phyloP scores from a whole-genome alignment of 192 early-diverging fungal species.

The Helicostylum pulchrum region DNA sequence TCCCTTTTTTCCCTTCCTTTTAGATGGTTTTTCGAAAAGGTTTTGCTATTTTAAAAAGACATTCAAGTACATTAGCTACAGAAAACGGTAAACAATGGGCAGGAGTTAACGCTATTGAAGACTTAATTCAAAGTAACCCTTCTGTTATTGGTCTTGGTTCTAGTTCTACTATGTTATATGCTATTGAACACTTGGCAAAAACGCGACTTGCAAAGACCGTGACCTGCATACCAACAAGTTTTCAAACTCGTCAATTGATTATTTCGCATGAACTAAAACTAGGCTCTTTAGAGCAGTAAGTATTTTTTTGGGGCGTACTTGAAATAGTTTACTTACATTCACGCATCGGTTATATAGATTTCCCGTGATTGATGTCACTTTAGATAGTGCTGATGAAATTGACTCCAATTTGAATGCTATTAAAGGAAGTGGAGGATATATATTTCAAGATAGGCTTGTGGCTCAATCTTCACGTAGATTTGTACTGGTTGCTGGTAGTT shows the following conservation, averaged over 20 bases:
- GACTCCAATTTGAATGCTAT: constrained; percentile 86
- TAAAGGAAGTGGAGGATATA: constrained; percentile 85
- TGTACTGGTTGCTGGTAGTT: constrained; percentile 76
- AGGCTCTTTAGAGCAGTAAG: constrained; percentile 66
- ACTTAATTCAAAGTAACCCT: neutral
- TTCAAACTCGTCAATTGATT: constrained; percentile 83
- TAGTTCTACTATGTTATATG: constrained; percentile 79
- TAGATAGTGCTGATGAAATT: constrained; percentile 91
- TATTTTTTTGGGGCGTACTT: neutral
- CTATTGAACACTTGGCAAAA: constrained; percentile 65
- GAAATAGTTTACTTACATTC: too few species aligned
- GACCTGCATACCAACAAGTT: constrained; percentile 87
- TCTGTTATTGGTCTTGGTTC: constrained; percentile 73
- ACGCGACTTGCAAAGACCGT: constrained; percentile 54
- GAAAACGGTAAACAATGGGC: constrained; percentile 7
- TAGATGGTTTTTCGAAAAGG: too few species aligned
- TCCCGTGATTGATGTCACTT: constrained; percentile 78
- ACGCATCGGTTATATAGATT: constrained; percentile 36
- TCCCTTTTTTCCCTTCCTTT: too few species aligned
- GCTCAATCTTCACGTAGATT: constrained; percentile 78
- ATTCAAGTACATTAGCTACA: neutral
- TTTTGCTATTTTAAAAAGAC: too few species aligned
- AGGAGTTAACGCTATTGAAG: neutral
- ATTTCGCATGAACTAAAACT: constrained; percentile 72
- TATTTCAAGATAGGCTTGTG: constrained; percentile 90